Conservation (phyloP, 768 basidiomycete species). For the Mycena pura region DNA sequence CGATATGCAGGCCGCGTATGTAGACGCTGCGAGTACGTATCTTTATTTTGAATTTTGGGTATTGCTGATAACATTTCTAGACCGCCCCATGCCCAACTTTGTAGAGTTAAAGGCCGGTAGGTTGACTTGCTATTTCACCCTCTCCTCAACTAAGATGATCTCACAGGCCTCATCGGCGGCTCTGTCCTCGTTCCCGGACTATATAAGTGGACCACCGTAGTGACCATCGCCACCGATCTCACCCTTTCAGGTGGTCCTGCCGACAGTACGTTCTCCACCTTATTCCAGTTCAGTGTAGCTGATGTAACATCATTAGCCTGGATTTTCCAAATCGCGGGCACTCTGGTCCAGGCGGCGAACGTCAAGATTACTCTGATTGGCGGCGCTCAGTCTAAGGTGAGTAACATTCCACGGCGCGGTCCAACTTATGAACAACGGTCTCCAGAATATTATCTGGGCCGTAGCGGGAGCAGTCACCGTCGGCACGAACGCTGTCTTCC, state of each 20-base stretch:
- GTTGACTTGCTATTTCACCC: neutral
- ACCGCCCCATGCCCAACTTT: neutral
- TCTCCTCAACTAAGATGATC: neutral
- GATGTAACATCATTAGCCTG: neutral
- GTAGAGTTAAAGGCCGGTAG: neutral
- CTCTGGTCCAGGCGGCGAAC: neutral
- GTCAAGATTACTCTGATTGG: conserved; percentile 2
- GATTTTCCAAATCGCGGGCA: conserved; percentile 8
- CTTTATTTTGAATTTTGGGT: too few species aligned
- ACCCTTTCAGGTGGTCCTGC: neutral
- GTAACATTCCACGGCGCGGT: too few species aligned
- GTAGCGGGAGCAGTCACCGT: neutral
- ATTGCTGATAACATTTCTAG: too few species aligned
- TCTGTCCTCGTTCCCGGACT: neutral
- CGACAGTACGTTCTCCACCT: neutral
- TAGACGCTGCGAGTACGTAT: neutral
- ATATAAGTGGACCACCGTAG: neutral
- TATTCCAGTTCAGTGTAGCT: neutral
- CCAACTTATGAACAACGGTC: too few species aligned
- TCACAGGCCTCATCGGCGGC: neutral
- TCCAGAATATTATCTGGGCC: conserved; percentile 8
- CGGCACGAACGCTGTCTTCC: neutral
- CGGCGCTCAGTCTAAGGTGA: neutral
- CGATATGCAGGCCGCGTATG: neutral
- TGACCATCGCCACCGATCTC: neutral